A percentile compares a stretch with the other conserved stretches of the same genome.
Conservation (phyloP, 148 eudicot genomes). For the Fagopyrum homotropicum region DNA sequence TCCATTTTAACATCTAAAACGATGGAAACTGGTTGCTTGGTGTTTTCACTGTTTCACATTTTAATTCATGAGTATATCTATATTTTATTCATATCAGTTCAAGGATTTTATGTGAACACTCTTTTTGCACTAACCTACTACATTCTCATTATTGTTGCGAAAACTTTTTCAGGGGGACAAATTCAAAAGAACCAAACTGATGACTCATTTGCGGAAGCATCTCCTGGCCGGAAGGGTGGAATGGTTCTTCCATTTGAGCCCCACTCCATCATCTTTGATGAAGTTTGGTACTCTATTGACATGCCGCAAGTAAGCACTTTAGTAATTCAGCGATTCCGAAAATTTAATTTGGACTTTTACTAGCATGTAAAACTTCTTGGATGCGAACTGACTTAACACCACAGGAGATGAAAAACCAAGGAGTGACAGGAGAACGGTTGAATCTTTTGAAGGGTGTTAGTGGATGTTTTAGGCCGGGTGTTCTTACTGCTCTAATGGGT, state of each 20-base stretch:
- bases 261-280: slow-evolving; percentile 38
- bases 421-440: slow-evolving; percentile 44
- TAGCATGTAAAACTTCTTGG: too few species aligned
- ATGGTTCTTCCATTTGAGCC: slow-evolving; percentile 52
- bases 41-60: too few species aligned
- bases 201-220: too few species aligned
- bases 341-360: background rate
- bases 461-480: slow-evolving; percentile 80
- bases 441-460: slow-evolving; percentile 68
- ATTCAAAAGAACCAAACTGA: too few species aligned
- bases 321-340: background rate
- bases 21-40: too few species aligned
- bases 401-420: slow-evolving; percentile 78
- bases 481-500: slow-evolving; percentile 84
- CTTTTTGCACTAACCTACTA: too few species aligned
- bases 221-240: slow-evolving; percentile 19
- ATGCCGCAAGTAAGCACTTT: slow-evolving; percentile 39
- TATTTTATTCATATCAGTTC: too few species aligned
- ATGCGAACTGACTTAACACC: background rate
- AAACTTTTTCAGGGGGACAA: too few species aligned
- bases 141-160: too few species aligned
- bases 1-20: too few species aligned
- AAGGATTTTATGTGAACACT: too few species aligned
- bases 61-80: too few species aligned
- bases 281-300: slow-evolving; percentile 36